phyloP scores from a whole-genome alignment of 768 basidiomycete species.

The Mycena galericulata region DNA sequence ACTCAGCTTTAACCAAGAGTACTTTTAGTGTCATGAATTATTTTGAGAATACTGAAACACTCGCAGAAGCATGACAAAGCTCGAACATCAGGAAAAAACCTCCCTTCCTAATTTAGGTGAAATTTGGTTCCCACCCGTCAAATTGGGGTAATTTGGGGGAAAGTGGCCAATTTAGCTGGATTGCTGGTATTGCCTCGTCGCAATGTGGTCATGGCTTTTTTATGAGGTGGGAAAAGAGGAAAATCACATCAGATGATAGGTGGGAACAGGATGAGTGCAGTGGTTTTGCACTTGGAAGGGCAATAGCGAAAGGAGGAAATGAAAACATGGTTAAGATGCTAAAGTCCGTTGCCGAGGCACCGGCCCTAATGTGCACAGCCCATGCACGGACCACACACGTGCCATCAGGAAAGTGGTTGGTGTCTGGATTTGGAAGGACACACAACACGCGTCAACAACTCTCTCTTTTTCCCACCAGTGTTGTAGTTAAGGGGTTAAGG shows the following conservation, averaged over 20 bases:
- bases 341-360: not conserved
- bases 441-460: not conserved
- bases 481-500: constrained; percentile 7
- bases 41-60: no score
- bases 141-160: not conserved
- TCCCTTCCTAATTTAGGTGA: not conserved
- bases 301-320: not conserved
- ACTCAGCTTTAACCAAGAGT: no score
- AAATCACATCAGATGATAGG: not conserved
- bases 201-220: no score
- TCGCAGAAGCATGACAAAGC: no score
- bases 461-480: not conserved
- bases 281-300: not conserved
- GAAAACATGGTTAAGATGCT: not conserved
- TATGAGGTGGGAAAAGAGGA: not conserved
- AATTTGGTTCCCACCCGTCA: not conserved
- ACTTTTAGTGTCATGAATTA: no score
- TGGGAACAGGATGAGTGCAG: not conserved
- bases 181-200: no score
- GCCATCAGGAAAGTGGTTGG: not conserved
- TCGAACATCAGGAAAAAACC: constrained; percentile 1
- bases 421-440: not conserved
- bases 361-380: not conserved
- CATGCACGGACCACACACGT: not conserved
- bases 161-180: not conserved